phyloP scores from a whole-genome alignment of 2,329 filamentous ascomycete genomes.

The Coniochaeta sp. region DNA sequence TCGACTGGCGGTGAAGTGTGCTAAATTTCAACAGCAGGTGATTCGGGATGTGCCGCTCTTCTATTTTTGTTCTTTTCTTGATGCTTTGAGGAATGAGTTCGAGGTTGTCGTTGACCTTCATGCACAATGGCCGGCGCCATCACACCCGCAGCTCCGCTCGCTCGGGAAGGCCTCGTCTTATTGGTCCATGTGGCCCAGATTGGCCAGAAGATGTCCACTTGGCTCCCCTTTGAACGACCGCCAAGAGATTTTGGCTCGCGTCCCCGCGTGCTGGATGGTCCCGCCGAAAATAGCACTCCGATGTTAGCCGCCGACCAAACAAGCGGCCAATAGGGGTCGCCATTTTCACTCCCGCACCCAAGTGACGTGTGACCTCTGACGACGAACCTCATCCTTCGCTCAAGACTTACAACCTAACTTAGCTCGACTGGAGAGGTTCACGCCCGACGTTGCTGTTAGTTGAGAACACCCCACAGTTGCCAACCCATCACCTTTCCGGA shows the following conservation, averaged over 20 bases:
- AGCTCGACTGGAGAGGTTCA: not conserved
- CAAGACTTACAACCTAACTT: no score
- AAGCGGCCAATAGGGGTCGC: not conserved
- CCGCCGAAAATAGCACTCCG: not conserved
- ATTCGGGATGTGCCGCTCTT: not conserved
- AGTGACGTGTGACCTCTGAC: not conserved
- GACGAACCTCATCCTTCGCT: not conserved
- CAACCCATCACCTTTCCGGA: not conserved
- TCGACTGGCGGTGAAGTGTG: not conserved
- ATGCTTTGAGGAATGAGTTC: not conserved
- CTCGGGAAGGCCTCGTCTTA: not conserved
- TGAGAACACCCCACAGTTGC: not conserved
- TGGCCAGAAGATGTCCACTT: not conserved
- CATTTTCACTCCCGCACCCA: not conserved
- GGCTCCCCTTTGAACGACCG: not conserved
- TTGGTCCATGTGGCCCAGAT: not conserved
- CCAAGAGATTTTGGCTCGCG: not conserved
- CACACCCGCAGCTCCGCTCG: not conserved
- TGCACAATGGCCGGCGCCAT: not conserved
- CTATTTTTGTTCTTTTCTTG: not conserved
- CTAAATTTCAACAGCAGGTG: no score
- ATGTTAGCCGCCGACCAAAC: not conserved
- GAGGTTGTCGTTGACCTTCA: not conserved
- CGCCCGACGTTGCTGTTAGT: not conserved
- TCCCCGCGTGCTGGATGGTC: slow-evolving; percentile 2